These are phyloP conservation scores for Marasmius sp. DNA, from an alignment of 1,284 basidiomycete genomes.

Conservation along the genomic window DNA sequence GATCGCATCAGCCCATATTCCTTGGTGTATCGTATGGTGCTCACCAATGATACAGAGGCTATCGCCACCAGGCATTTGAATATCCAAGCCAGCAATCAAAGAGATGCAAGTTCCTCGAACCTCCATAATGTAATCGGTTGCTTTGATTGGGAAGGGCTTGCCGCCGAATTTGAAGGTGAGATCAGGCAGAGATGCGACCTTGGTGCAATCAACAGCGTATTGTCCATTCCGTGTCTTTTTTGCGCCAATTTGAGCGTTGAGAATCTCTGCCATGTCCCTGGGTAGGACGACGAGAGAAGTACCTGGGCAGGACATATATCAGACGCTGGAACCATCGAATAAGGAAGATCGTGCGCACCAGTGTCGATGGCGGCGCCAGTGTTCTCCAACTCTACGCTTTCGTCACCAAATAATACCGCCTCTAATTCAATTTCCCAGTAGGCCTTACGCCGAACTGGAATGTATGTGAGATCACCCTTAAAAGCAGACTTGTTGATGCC, in stretches of 20 bases:
- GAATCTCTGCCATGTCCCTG: conserved; percentile 94
- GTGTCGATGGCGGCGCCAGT: conserved; percentile 98
- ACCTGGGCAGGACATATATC: conserved; percentile 38
- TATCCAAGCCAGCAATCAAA: conserved; percentile 90
- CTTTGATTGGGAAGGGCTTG: conserved; percentile 79
- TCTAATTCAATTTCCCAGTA: conserved; percentile 99
- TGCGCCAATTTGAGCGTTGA: conserved; percentile 95
- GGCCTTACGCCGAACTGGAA: conserved; percentile 92
- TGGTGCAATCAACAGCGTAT: conserved; percentile 89
- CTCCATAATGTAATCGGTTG: conserved; percentile 87
- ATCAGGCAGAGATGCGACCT: conserved; percentile 80
- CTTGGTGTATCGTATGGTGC: conserved; percentile 20
- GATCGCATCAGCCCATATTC: conserved; percentile 8
- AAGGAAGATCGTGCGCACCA: conserved; percentile 44
- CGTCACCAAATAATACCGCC: conserved; percentile 83
- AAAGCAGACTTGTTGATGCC: conserved; percentile 85
- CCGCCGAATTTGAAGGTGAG: conserved; percentile 85
- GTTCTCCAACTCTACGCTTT: conserved; percentile 84
- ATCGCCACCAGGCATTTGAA: conserved; percentile 79
- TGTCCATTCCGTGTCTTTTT: conserved; percentile 94
- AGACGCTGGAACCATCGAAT: background rate
- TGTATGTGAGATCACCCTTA: conserved; percentile 83
- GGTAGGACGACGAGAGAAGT: conserved; percentile 92
- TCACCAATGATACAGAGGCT: conserved; percentile 92
- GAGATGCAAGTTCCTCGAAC: conserved; percentile 93